These are phyloP conservation scores for Diplogelasinospora grovesii DNA, from an alignment of 495 filamentous ascomycete species.

Conservation along the genomic window DNA sequence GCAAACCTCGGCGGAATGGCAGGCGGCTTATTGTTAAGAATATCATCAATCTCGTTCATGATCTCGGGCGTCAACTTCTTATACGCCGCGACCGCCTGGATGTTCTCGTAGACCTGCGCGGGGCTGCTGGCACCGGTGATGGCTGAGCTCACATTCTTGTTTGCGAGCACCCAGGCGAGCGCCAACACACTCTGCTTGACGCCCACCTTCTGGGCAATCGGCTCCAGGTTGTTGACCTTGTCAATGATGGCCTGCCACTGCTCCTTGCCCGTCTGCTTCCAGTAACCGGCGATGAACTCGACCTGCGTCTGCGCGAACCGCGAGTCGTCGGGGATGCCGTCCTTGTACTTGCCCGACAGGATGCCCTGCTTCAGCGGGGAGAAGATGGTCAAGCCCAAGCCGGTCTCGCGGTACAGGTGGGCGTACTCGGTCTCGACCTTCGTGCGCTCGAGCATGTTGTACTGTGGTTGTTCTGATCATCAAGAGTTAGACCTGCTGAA, in stretches of 20 bases:
- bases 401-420: conserved; percentile 53
- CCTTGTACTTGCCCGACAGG: conserved; percentile 77
- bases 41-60: conserved; percentile 61
- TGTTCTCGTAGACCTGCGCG: conserved; percentile 67
- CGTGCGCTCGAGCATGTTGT: conserved; percentile 51
- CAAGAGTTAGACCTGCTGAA: conserved; percentile 1
- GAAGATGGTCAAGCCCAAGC: conserved; percentile 68
- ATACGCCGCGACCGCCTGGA: conserved; percentile 54
- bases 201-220: conserved; percentile 61
- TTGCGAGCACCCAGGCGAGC: conserved; percentile 74
- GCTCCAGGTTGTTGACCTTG: conserved; percentile 44
- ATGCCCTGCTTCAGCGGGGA: conserved; percentile 66
- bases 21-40: conserved; percentile 58
- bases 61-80: conserved; percentile 61
- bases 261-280: conserved; percentile 37
- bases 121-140: conserved; percentile 70
- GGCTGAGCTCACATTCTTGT: conserved; percentile 64
- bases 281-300: conserved; percentile 43
- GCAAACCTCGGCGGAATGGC: conserved; percentile 29
- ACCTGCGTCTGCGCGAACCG: conserved; percentile 42
- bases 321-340: conserved; percentile 52
- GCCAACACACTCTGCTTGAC: conserved; percentile 60
- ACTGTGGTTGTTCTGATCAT: conserved; percentile 47
- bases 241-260: conserved; percentile 40
- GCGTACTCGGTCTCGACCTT: conserved; percentile 57